These are phyloP conservation scores for Colletotrichum noveboracense DNA, from an alignment of 2,329 filamentous ascomycete genomes.

Conservation along the genomic window DNA sequence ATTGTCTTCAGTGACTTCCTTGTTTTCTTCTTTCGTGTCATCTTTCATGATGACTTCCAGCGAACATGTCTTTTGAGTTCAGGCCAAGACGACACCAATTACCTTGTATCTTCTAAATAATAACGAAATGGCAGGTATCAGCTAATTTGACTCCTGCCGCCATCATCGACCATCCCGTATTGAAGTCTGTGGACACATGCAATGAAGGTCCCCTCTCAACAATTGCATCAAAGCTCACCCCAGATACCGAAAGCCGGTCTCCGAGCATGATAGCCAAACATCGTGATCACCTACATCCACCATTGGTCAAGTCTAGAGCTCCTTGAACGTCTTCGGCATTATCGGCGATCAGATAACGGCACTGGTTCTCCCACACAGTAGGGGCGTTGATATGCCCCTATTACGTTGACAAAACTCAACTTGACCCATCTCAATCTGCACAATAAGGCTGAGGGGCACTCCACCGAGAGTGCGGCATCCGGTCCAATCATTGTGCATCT, in stretches of 20 bases:
- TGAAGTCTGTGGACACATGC: neutral
- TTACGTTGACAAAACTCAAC: neutral
- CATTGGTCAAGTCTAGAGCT: neutral
- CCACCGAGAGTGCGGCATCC: neutral
- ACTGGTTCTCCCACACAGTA: neutral
- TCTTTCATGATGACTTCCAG: neutral
- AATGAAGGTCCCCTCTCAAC: neutral
- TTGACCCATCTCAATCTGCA: neutral
- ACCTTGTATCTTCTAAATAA: neutral
- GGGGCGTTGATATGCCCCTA: neutral
- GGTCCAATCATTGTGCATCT: neutral
- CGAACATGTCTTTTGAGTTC: neutral
- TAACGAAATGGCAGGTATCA: neutral
- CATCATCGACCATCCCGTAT: neutral
- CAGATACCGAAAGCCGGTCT: neutral
- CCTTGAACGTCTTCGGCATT: neutral
- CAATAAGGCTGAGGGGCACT: conserved; percentile 16
- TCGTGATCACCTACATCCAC: neutral
- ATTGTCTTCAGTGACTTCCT: neutral
- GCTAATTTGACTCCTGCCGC: neutral
- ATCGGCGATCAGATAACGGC: neutral
- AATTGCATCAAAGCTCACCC: neutral
- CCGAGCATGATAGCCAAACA: neutral
- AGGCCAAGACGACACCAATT: neutral
- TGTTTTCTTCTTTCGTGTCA: neutral